phyloP scores from a whole-genome alignment of 495 filamentous ascomycete genomes.

The Aspergillus sclerotiicarbonarius region DNA sequence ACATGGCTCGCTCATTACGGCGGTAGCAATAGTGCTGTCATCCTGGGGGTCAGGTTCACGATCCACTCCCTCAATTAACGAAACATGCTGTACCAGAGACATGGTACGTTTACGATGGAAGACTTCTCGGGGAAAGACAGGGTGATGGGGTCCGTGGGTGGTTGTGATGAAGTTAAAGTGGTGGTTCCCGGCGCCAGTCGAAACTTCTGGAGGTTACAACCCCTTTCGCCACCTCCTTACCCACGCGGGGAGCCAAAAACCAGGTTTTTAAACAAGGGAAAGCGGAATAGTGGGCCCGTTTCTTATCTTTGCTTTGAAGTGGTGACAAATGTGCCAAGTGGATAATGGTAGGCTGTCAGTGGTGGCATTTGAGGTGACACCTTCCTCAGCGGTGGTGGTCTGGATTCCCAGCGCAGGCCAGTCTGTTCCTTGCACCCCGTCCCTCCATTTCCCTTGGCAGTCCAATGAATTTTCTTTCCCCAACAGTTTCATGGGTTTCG shows the following conservation, averaged over 20 bases:
- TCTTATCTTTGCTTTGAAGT: not conserved
- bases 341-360: not conserved
- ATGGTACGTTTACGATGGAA: conserved; percentile 18
- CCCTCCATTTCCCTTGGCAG: no score
- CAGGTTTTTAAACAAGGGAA: not conserved
- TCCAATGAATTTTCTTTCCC: no score
- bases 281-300: not conserved
- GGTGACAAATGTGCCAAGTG: not conserved
- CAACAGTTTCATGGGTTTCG: no score
- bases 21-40: conserved; percentile 9
- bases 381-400: not conserved
- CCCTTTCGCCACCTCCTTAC: conserved; percentile 2
- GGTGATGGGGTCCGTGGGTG: not conserved
- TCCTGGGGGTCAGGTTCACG: conserved; percentile 24
- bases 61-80: conserved; percentile 41
- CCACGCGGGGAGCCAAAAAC: not conserved
- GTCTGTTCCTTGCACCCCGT: no score
- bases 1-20: conserved; percentile 9
- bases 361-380: not conserved
- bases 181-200: conserved; percentile 1
- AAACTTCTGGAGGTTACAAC: conserved; percentile 6
- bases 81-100: conserved; percentile 46
- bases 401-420: no score
- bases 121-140: not conserved
- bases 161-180: not conserved